Evolutionary conservation across 2,329 filamentous ascomycete species (phyloP), one percentile per base, ranked within the genome.

Genomic region (Saccharata proteae): DNA sequence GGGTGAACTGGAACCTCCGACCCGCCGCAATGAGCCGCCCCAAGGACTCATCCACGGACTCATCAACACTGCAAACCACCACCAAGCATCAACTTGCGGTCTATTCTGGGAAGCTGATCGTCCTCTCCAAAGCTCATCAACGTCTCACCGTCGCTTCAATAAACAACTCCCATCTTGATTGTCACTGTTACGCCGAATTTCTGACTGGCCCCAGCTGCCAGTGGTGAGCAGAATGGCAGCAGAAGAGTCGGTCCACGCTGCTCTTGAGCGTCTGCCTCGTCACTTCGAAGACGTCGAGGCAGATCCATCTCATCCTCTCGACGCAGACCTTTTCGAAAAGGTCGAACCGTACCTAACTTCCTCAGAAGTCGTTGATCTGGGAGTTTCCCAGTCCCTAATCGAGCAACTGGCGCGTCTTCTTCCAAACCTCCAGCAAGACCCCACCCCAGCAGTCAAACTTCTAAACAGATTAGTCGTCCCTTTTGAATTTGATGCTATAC

Each of bases 351-450:
- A 47, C 38, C 51, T 46, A 17, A 38, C 16, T 32, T 25, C 16
- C 35, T 43, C 11, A 20, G 38, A 33, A 51, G 50, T 49, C 43
- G 42, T 27, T 40, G 48, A 19, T 48, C 4, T 4, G 4, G 16
- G n/a, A 3, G 37, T 44, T 10, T 48, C 53, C 2, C 42, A 47
- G 3, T 39, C 47, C 3, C 45, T 65, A 6, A 55, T 63, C 21
- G 34, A 53, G 11, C 59, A 66, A 38, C 56, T 74, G 27, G 65
- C 67, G 12, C 49, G 56, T 27, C 52, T 73, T 7, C 49, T 74
- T 12, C 62, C 65, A 6, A 51, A 61, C 4, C 51, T 76, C 4
- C 67, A 71, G 40, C 66, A 74, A 48, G 69, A 75, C 39, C 71
- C 71, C 7, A 60, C 63, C 10, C 66, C 69, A 15, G 50, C 71